Evolutionary conservation across 208 protist species (phyloP), one percentile per base, ranked within the genome.

Genomic region (Leishmania lainsoni): DNA sequence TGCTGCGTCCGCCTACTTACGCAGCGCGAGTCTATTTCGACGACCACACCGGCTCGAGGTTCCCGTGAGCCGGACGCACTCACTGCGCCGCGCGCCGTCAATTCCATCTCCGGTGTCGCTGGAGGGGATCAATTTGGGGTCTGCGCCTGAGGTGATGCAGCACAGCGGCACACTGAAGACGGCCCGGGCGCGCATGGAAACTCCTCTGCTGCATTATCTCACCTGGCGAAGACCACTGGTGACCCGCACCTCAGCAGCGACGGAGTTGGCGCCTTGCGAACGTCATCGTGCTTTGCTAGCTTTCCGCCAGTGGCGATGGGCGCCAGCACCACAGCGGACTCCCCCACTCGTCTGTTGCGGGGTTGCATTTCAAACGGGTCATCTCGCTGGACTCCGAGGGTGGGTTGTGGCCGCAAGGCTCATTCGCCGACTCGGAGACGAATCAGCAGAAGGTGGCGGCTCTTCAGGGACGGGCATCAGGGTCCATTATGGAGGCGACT

Each of bases 11-110:
- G 76, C 81, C 56, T 81, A 83, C 66, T 89, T 83, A 4, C 86
- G 86, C 76, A 89, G 81, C 72, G 68, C 76, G 5, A 89, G 86
- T 49, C 73, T 89, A n/a, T 80, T 89, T 14, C 86, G 86, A 20
- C 86, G 86, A 35, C 86, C 86, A 20, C 78, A 81, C 72, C 79
- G 79, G 12, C 76, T 89, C 14, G 82, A 83, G 48, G 86, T 89
- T 16, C 71, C 81, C 6, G 70, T 80, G 48, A 89, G 86, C 66
- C 81, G 83, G 63, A 89, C 86, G n/a, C 83, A 89, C 76, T 86
- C 81, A 6, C 75, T 85, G 69, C 86, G 70, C 54, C 83, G 73
- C 29, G 73, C 81, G 32, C 76, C 75, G 42, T 87, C 84, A 12
- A 79, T 78, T 54, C 79, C 75, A 2, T 81, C 79, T 3, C 79